Conservation (phyloP, 176 grass and related monocot species). For the Oryza meridionalis region DNA sequence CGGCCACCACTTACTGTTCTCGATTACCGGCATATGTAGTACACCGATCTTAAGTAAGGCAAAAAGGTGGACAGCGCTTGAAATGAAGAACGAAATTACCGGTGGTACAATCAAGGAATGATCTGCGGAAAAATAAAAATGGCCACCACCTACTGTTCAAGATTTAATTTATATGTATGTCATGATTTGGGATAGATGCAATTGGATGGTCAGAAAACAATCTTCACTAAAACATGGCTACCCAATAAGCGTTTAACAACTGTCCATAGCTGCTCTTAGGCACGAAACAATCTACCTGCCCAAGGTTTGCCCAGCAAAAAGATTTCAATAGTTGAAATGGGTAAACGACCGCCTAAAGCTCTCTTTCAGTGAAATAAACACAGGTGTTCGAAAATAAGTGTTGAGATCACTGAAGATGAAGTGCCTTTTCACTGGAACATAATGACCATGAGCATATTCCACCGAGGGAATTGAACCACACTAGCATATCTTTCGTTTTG, state of each 20-base stretch:
- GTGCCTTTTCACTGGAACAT: background rate
- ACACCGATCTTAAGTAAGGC: no score
- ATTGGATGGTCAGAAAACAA: background rate
- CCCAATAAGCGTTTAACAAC: background rate
- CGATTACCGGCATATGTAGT: no score
- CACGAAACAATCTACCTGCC: background rate
- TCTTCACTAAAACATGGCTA: background rate
- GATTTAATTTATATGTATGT: no score
- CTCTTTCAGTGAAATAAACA: constrained; percentile 2
- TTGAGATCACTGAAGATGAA: background rate
- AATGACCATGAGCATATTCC: background rate
- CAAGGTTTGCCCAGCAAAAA: background rate
- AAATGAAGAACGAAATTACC: no score
- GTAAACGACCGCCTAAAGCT: background rate
- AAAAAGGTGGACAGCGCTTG: no score
- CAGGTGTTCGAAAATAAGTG: background rate
- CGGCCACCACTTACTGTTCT: no score
- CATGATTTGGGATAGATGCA: background rate
- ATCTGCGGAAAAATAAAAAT: no score
- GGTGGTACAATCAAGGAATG: no score
- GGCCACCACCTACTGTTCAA: no score
- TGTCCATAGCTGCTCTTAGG: background rate
- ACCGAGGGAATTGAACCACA: background rate
- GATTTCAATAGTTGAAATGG: background rate
- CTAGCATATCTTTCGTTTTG: background rate